Evolutionary conservation across 192 early-diverging fungal genomes (phyloP), one percentile per base, ranked within the genome.

Genomic region (Linnemannia exigua): DNA sequence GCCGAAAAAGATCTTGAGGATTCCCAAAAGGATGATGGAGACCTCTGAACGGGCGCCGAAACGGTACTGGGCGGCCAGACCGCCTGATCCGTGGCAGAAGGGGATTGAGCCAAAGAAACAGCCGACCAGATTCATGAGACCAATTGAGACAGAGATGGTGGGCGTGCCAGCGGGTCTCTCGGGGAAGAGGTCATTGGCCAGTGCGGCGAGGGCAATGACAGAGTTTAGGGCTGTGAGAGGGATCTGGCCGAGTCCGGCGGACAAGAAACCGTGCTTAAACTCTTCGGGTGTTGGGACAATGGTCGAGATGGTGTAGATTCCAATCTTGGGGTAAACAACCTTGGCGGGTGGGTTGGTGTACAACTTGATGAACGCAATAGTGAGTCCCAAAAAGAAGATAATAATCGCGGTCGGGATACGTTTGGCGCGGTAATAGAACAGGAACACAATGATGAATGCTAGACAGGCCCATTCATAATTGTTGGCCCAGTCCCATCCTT

Each of bases 31-130:
- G 63, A 96, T 90, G 76, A 98, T 90, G 47, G 95, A 95, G 38
- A 95, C 90, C 72, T 94, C 95, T 1, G 95, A 91, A 67, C 97
- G 92, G 22, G 97, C 96, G 68, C 97, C 97, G 88, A 98, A 98
- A 12, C 96, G 95, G 84, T 97, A 97, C 88, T 98, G 96, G 9
- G 94, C 97, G n/a, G 96, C 96, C n/a, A 98, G 89, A 31, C 97
- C 97, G 31, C 97, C 97, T 47, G 95, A 95, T 37, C 95, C 93
- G 71, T 95, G 94, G 78, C 97, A 94, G 84, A 95, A 92, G 46
- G 96, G 94, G 82, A 97, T 91, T 33, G 95, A 90, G 12, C 95
- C 93, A 89, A 97, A 90, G 88, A 93, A 93, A 88, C 96, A 95
- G 12, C 94, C 93, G 67, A 95, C 78, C 48, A 97, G 74, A 77